Conservation (phyloP, 139 green algal genomes). For the Picochlorum sp. region DNA sequence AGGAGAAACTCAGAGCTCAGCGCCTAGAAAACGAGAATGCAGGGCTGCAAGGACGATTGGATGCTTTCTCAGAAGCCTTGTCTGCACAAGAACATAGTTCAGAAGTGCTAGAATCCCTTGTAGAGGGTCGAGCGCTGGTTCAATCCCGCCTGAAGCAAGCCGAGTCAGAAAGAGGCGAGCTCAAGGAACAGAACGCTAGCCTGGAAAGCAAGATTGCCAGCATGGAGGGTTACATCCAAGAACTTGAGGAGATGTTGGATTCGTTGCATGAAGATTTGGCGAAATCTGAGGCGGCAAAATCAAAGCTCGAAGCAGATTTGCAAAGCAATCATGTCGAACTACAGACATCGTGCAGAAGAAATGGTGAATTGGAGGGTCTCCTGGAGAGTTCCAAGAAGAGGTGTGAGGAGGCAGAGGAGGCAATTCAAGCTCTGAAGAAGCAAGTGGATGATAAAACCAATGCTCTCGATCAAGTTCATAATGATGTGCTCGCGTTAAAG, state of each 20-base stretch:
- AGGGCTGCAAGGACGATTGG: constrained; percentile 5
- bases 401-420: background rate
- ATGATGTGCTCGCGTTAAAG: background rate
- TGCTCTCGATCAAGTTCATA: constrained; percentile 11
- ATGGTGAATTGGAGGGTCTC: background rate
- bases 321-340: background rate
- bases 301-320: background rate
- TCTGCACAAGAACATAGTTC: constrained; percentile 6
- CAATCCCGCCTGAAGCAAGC: constrained; percentile 6
- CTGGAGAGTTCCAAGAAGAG: background rate
- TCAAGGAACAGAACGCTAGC: background rate
- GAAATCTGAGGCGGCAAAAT: constrained; percentile 1
- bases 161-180: background rate
- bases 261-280: constrained; percentile 12
- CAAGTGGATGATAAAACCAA: constrained; percentile 6
- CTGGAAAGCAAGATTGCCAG: background rate
- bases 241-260: background rate
- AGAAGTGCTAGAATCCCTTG: constrained; percentile 17
- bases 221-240: background rate
- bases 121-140: constrained; percentile 16
- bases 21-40: constrained; percentile 2
- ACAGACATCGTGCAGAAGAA: background rate
- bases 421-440: constrained; percentile 10
- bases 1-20: background rate
- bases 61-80: constrained; percentile 16